phyloP scores from a whole-genome alignment of 1,284 basidiomycete species.

The Flammula alnicola region DNA sequence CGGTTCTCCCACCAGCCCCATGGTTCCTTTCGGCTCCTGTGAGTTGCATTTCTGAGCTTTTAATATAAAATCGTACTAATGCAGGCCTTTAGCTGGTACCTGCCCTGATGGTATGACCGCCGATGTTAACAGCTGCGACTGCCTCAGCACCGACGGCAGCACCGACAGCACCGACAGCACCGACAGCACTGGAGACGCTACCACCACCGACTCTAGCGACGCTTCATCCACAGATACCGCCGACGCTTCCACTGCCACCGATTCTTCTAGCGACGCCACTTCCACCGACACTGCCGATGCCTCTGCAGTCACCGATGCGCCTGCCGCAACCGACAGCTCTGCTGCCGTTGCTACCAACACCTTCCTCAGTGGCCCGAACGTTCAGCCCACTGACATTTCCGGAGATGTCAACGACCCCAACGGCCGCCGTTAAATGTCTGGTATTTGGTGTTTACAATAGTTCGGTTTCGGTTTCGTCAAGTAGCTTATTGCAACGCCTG shows the following conservation, averaged over 20 bases:
- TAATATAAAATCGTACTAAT: not conserved
- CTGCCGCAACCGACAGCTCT: slow-evolving; percentile 16
- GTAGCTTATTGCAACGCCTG: slow-evolving; percentile 18
- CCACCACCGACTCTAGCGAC: slow-evolving; percentile 16
- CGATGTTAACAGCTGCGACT: slow-evolving; percentile 39
- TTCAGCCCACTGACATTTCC: slow-evolving; percentile 30
- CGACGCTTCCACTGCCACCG: slow-evolving; percentile 11
- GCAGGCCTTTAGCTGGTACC: slow-evolving; percentile 35
- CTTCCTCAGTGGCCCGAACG: slow-evolving; percentile 22
- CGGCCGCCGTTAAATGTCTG: slow-evolving; percentile 24
- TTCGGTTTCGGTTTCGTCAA: slow-evolving; percentile 4
- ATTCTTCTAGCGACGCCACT: slow-evolving; percentile 12
- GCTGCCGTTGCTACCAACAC: slow-evolving; percentile 10
- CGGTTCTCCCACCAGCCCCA: slow-evolving; percentile 36
- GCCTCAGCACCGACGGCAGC: slow-evolving; percentile 19
- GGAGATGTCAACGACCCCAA: slow-evolving; percentile 34
- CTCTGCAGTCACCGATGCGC: slow-evolving; percentile 12
- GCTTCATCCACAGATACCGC: slow-evolving; percentile 13
- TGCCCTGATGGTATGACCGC: slow-evolving; percentile 43
- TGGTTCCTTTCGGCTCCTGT: slow-evolving; percentile 42
- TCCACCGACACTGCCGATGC: slow-evolving; percentile 22
- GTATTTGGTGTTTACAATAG: not conserved
- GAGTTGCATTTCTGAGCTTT: slow-evolving; percentile 12
- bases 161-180: slow-evolving; percentile 14
- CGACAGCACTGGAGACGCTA: slow-evolving; percentile 13